Base-by-base conservation (phyloP, 2,329 filamentous ascomycete genomes). In the Pestalotiopsis sp. region DNA sequence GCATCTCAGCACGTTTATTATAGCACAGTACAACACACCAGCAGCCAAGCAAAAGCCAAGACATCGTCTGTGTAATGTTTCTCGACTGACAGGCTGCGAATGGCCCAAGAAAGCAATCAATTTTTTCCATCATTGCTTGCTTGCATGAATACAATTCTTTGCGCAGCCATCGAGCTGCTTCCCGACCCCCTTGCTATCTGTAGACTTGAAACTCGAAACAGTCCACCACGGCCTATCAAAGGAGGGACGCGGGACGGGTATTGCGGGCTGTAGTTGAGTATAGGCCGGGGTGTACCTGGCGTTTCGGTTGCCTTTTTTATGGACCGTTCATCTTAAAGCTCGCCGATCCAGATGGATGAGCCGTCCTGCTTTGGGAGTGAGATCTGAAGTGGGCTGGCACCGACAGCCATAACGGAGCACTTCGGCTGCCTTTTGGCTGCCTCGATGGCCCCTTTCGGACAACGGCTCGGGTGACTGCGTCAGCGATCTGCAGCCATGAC, bases 401-500 rank as follows among this genome's bases (percentile, higher is more conserved):
- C 20, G 62, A 17, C 20, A 36, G 40, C 20, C 40, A 45, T 23
- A 23, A 36, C 23, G 41, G 62, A 40, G 20, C 40, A 25, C 23
- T 57, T 66, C 25, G 36, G 63, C 6, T 36, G 31, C 6, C 31
- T 36, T 9, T 9, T 36, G 31, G 41, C 45, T 56, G 63, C 41
- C 63, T 57, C 45, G 20, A 68, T 68, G 67, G 52, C 71, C 66
- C 20, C 56, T 68, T 71, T 71, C 38, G 69, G 74, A 71, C 66
- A 73, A 74, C 73, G 61, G 68, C 70, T 70, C 70, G 67, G 69
- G 66, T 65, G 68, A 72, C 73, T 72, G 58, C 69, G 67, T 70
- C 66, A 65, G 65, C 36, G 75, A 76, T 77, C 74, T 75, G 74
- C 73, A 72, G 72, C 31, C 72, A 71, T 68, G 56, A 67, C 69